These are phyloP conservation scores for Xylariales sp. DNA, from an alignment of 2,329 filamentous ascomycete genomes.

Conservation along the genomic window DNA sequence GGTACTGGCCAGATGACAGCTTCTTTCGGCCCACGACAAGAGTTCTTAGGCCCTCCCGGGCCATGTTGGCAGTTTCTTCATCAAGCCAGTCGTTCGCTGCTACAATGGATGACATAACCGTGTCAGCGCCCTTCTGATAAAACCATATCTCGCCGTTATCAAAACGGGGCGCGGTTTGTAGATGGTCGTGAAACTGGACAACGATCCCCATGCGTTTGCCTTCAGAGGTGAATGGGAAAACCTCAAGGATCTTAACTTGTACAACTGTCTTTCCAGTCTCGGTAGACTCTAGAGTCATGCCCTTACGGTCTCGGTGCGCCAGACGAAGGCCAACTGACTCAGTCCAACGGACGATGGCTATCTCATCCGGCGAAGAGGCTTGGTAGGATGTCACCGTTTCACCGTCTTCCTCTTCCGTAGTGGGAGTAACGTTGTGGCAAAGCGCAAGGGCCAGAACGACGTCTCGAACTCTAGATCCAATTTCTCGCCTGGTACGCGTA, in stretches of 20 bases:
- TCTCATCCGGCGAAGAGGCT: slow-evolving; percentile 95
- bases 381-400: slow-evolving; percentile 80
- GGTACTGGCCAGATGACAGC: slow-evolving; percentile 72
- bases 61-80: slow-evolving; percentile 99
- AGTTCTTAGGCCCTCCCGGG: slow-evolving; percentile 88
- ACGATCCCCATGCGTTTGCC: slow-evolving; percentile 98
- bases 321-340: slow-evolving; percentile 86
- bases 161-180: slow-evolving; percentile 42
- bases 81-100: slow-evolving; percentile 97
- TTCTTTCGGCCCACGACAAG: slow-evolving; percentile 91
- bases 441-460: slow-evolving; percentile 87
- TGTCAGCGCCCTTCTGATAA: slow-evolving; percentile 97
- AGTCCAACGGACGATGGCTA: slow-evolving; percentile 94
- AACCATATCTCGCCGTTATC: slow-evolving; percentile 86
- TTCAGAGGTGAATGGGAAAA: slow-evolving; percentile 97
- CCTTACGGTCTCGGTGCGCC: slow-evolving; percentile 78
- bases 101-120: slow-evolving; percentile 95
- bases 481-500: slow-evolving; percentile 85
- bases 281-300: slow-evolving; percentile 75
- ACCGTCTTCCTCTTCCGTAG: slow-evolving; percentile 77
- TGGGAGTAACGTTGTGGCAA: slow-evolving; percentile 96
- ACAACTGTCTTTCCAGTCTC: slow-evolving; percentile 71
- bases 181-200: slow-evolving; percentile 71
- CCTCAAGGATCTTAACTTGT: slow-evolving; percentile 80
- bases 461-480: slow-evolving; percentile 87